A percentile compares a stretch with the other conserved stretches of the same genome.
Conservation (phyloP, 2,329 filamentous ascomycete genomes). For the Pseudogymnoascus destructans region DNA sequence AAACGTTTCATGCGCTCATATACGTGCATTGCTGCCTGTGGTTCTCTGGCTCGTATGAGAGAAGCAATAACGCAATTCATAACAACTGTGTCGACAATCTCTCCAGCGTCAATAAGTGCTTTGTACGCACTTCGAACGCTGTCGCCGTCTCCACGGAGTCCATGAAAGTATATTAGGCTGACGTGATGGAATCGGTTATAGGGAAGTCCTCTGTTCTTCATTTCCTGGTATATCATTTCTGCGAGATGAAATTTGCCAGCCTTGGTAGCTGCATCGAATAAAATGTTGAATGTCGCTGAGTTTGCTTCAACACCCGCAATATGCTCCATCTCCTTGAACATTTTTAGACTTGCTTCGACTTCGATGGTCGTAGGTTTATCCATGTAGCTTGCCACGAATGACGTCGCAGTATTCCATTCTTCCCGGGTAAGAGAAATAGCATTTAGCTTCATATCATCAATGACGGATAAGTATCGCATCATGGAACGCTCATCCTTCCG, state of each 20-base stretch:
- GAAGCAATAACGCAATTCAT: conserved; percentile 78
- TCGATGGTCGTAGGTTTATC: conserved; percentile 43
- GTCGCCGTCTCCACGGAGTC: conserved; percentile 58
- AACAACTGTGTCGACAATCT: conserved; percentile 76
- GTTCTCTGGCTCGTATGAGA: conserved; percentile 64
- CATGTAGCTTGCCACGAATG: conserved; percentile 63
- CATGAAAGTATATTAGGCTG: conserved; percentile 72
- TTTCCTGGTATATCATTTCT: conserved; percentile 73
- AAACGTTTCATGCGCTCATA: conserved; percentile 68
- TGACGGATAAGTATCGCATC: conserved; percentile 68
- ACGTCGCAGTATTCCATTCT: conserved; percentile 78
- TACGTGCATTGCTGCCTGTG: conserved; percentile 61
- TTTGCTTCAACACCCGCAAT: conserved; percentile 51
- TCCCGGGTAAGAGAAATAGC: conserved; percentile 51
- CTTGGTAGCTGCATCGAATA: conserved; percentile 81
- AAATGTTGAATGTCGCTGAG: conserved; percentile 79
- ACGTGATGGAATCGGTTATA: conserved; percentile 73
- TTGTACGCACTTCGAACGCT: conserved; percentile 66
- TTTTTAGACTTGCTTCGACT: conserved; percentile 53
- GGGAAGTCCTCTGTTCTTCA: conserved; percentile 52
- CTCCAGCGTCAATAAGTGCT: conserved; percentile 69
- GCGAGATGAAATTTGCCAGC: conserved; percentile 72
- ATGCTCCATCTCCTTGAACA: conserved; percentile 87
- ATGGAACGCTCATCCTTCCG: conserved; percentile 39
- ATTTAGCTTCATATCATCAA: conserved; percentile 71